Evolutionary conservation across 345 rosid genomes (phyloP).

Genomic region (Noccaea caerulescens): DNA sequence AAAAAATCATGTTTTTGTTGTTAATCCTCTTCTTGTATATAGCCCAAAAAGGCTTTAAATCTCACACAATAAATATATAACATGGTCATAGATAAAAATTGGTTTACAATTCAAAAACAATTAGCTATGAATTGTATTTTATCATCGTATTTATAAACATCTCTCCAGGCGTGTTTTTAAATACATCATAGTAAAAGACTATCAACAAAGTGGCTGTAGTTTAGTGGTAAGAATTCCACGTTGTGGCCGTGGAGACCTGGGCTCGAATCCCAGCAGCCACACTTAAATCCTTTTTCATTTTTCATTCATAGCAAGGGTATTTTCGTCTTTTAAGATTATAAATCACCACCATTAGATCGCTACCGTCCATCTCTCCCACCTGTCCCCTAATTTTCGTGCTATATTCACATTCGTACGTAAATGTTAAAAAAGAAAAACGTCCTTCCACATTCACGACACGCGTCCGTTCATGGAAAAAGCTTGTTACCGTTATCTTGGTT

Average conservation of each 20-base stretch:
- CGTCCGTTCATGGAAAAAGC: too few species aligned
- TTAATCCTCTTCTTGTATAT: too few species aligned
- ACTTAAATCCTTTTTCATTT: background rate
- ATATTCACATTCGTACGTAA: too few species aligned
- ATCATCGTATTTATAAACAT: too few species aligned
- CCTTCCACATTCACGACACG: too few species aligned
- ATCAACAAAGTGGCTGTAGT: conserved; percentile 58
- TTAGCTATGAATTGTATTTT: background rate
- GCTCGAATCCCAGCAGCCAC: conserved; percentile 94
- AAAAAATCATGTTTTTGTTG: background rate
- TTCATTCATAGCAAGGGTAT: background rate
- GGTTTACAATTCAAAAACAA: background rate
- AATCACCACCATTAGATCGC: background rate
- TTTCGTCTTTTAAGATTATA: background rate
- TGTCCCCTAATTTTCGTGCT: background rate
- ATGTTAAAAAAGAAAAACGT: too few species aligned
- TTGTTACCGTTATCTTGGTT: too few species aligned
- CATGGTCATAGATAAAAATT: too few species aligned
- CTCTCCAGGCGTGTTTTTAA: background rate
- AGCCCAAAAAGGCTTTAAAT: too few species aligned
- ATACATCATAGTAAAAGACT: background rate
- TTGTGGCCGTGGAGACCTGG: conserved; percentile 92
- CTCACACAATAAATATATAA: too few species aligned
- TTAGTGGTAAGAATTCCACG: conserved; percentile 84
- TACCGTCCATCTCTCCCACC: conserved; percentile 21